Evolutionary conservation across 2,329 filamentous ascomycete species (phyloP).

Genomic region (Aspergillus fructus): DNA sequence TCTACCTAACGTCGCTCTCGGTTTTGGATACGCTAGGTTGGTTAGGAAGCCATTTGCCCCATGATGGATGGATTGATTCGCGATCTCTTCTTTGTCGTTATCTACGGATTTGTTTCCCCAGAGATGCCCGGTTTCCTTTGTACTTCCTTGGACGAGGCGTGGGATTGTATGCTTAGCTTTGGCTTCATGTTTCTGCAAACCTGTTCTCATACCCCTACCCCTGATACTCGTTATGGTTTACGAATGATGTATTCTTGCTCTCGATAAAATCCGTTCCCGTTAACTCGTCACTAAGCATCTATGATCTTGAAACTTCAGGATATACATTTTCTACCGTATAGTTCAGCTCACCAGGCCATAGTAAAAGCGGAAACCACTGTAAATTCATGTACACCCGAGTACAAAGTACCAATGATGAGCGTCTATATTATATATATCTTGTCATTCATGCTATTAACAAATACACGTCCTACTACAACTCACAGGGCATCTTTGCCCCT

Average conservation of each 20-base stretch:
- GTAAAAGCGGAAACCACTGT: too few species aligned
- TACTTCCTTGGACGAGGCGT: slow-evolving; percentile 9
- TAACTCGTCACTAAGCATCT: not conserved
- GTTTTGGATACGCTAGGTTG: not conserved
- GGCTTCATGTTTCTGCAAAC: slow-evolving; percentile 2
- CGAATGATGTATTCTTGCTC: slow-evolving; percentile 11
- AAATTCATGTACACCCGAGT: too few species aligned
- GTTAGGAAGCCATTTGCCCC: not conserved
- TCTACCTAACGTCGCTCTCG: not conserved
- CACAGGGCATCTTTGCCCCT: too few species aligned
- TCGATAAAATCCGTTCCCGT: not conserved
- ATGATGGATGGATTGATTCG: slow-evolving; percentile 3
- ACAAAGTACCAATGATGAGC: too few species aligned
- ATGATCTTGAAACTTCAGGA: not conserved
- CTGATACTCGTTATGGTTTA: slow-evolving; percentile 13
- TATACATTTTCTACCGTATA: not conserved
- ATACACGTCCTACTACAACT: too few species aligned
- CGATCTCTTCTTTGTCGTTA: slow-evolving; percentile 2
- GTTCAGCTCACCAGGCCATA: too few species aligned
- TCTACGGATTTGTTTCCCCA: slow-evolving; percentile 3
- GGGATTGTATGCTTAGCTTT: slow-evolving; percentile 13
- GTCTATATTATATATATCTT: too few species aligned
- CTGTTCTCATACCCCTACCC: slow-evolving; percentile 13
- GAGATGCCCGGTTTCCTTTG: slow-evolving; percentile 2
- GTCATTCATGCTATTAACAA: too few species aligned